Percentiles rank a stretch among this genome's conserved stretches.
Evolutionary conservation across 768 basidiomycete species (phyloP).

Genomic region (Coprinopsis cinerea): DNA sequence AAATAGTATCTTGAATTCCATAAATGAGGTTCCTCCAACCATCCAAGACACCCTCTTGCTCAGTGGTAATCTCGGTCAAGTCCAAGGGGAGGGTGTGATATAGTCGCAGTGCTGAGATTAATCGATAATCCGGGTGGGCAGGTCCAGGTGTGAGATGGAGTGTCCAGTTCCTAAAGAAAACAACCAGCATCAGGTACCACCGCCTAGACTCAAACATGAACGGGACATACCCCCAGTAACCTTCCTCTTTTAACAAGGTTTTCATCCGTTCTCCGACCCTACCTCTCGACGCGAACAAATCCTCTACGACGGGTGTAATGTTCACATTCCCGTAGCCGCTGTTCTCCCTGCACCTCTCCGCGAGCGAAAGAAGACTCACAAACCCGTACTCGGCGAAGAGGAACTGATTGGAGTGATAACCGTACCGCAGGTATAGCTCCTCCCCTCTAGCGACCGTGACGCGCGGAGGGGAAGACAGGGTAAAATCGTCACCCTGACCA

Average conservation of each 20-base stretch:
- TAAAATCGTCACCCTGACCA: conserved; percentile 39
- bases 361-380: conserved; percentile 33
- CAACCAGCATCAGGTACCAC: conserved; percentile 1
- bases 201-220: neutral
- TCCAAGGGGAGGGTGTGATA: conserved; percentile 41
- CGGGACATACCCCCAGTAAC: conserved; percentile 90
- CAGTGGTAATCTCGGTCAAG: conserved; percentile 18
- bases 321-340: conserved; percentile 47
- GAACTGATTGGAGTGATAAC: conserved; percentile 67
- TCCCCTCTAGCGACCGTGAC: conserved; percentile 39
- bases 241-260: conserved; percentile 48
- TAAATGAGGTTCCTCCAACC: conserved; percentile 51
- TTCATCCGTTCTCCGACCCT: conserved; percentile 41
- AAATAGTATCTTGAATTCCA: conserved; percentile 40
- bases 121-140: conserved; percentile 74
- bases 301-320: conserved; percentile 48
- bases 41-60: conserved; percentile 26
- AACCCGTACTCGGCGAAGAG: conserved; percentile 93
- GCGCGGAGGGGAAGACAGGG: conserved; percentile 43
- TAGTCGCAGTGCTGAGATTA: conserved; percentile 68
- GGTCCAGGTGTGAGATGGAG: conserved; percentile 55
- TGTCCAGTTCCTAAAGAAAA: conserved; percentile 67
- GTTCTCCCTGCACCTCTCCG: conserved; percentile 22
- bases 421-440: conserved; percentile 78
- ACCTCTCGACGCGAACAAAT: conserved; percentile 40